These are phyloP conservation scores for Sporisorium exsertum DNA, from an alignment of 1,284 basidiomycete genomes.

Conservation along the genomic window DNA sequence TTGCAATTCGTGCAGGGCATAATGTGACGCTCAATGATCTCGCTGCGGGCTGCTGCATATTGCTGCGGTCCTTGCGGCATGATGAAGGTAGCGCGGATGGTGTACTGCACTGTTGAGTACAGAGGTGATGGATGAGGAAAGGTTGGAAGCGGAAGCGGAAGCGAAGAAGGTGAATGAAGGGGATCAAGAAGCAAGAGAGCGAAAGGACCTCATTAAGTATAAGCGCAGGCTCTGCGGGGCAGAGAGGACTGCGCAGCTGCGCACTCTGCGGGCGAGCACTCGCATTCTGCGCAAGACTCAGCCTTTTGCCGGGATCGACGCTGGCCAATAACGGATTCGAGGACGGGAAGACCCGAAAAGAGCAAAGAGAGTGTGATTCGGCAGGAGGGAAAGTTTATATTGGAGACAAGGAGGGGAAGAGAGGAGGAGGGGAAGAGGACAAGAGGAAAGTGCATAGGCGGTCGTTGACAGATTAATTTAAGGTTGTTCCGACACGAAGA, in stretches of 20 bases:
- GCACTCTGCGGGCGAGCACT: background rate
- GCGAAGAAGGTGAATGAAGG: background rate
- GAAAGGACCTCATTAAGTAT: background rate
- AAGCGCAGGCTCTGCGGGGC: background rate
- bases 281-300: background rate
- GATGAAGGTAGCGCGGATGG: too few relatives aligned
- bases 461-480: background rate
- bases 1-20: background rate
- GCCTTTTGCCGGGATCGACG: background rate
- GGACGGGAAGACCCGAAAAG: too few relatives aligned
- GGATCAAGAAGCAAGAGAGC: background rate
- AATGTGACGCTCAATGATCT: background rate
- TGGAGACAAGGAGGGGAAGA: background rate
- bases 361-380: background rate
- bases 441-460: background rate
- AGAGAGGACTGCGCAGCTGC: background rate
- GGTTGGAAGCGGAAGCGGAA: background rate
- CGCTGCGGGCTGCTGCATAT: too few relatives aligned
- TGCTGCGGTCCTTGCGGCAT: background rate
- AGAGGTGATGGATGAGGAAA: background rate
- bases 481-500: background rate
- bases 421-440: background rate
- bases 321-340: too few relatives aligned
- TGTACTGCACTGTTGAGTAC: background rate
- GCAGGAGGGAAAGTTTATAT: background rate